A percentile compares a stretch with the other conserved stretches of the same genome.
Conservation (phyloP, 805 yeast genomes). For the Saccharomycopsis malanga region DNA sequence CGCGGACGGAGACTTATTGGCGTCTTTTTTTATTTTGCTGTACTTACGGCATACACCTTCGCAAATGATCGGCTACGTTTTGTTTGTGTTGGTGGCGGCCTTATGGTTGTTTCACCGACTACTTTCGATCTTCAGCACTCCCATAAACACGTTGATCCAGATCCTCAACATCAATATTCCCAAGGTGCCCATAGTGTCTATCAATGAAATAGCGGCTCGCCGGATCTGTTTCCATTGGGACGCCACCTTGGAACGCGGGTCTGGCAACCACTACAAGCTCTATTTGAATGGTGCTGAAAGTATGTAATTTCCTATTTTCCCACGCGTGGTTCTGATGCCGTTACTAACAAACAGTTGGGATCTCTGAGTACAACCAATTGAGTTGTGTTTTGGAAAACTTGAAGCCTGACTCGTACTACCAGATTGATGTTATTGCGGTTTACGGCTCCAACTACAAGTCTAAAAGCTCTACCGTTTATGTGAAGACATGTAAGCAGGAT, state of each 20-base stretch:
- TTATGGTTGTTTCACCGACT: constrained; percentile 14
- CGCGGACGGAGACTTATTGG: too few species aligned
- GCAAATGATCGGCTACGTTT: constrained; percentile 1
- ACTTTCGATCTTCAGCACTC: constrained; percentile 7
- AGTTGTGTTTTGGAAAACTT: constrained; percentile 13
- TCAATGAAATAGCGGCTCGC: constrained; percentile 8
- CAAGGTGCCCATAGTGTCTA: constrained; percentile 16
- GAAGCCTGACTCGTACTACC: constrained; percentile 18
- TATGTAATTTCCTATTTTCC: constrained; percentile 2
- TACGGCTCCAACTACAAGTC: constrained; percentile 11
- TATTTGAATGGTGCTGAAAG: constrained; percentile 14
- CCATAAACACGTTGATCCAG: constrained; percentile 8
- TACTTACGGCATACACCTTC: background rate
- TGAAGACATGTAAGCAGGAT: constrained; percentile 15
- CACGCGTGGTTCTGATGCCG: background rate
- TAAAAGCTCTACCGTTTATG: constrained; percentile 15
- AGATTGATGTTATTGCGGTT: constrained; percentile 19
- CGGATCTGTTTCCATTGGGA: constrained; percentile 18
- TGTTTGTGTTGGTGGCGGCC: constrained; percentile 10
- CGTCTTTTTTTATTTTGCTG: too few species aligned
- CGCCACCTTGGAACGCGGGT: constrained; percentile 9
- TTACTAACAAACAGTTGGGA: constrained; percentile 12
- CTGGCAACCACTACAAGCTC: constrained; percentile 16
- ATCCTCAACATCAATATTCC: constrained; percentile 16
- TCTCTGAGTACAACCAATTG: constrained; percentile 9